phyloP scores from a whole-genome alignment of 306 rosid species.

The Glycine soja region DNA sequence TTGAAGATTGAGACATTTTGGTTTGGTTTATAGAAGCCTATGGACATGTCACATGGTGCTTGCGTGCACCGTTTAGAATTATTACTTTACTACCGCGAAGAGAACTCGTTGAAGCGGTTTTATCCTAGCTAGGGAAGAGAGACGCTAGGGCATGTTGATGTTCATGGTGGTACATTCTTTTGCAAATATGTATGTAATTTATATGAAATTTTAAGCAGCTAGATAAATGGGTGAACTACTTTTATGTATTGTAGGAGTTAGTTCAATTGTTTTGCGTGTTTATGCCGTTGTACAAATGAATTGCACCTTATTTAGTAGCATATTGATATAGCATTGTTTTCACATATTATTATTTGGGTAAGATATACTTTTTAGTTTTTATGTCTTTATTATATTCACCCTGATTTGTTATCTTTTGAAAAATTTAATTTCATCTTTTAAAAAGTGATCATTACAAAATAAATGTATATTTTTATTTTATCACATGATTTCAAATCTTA shows the following conservation, averaged over 20 bases:
- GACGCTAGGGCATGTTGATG: not conserved
- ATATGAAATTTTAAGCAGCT: not conserved
- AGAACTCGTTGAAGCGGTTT: not conserved
- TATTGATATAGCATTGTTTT: no score
- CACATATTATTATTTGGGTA: no score
- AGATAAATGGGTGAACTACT: not conserved
- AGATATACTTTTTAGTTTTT: no score
- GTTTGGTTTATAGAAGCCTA: constrained; percentile 46
- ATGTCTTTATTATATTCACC: no score
- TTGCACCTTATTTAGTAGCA: not conserved
- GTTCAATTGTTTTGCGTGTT: not conserved
- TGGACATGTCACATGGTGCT: no score
- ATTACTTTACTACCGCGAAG: no score
- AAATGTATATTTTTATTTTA: no score
- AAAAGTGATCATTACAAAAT: no score
- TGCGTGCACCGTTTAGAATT: not conserved
- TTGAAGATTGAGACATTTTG: constrained; percentile 37
- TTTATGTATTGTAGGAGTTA: not conserved
- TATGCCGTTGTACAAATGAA: not conserved
- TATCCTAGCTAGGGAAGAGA: not conserved
- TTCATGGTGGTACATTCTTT: constrained; percentile 10
- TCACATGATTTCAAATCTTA: no score
- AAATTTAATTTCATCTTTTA: no score
- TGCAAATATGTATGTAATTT: not conserved
- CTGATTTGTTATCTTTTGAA: no score